Conservation (phyloP, 2,329 filamentous ascomycete genomes). For the Ilyonectria mors-panacis region DNA sequence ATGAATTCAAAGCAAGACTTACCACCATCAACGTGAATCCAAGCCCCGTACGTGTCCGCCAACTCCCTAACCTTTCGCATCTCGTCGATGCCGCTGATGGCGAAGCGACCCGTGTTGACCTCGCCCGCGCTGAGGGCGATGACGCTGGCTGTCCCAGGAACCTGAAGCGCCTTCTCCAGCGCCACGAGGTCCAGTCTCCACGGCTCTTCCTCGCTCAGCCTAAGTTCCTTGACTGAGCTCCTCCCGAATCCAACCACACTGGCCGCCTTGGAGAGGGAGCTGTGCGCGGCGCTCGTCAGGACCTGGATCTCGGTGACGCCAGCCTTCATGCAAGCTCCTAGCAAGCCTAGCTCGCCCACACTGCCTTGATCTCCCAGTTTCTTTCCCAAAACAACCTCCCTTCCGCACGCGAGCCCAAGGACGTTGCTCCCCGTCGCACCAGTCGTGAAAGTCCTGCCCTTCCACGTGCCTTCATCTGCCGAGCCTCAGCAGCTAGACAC, state of each 20-base stretch:
- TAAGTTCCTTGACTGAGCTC: conserved; percentile 74
- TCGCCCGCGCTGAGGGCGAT: conserved; percentile 88
- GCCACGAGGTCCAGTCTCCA: conserved; percentile 79
- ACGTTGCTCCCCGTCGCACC: conserved; percentile 85
- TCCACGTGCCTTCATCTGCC: too few species aligned
- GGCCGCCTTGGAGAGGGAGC: conserved; percentile 87
- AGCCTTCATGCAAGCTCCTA: conserved; percentile 75
- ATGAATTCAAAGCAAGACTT: conserved; percentile 40
- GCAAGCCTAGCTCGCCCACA: conserved; percentile 79
- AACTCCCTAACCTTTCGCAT: conserved; percentile 75
- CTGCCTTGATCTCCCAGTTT: conserved; percentile 52
- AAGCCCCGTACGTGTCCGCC: conserved; percentile 81
- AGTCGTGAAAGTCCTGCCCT: conserved; percentile 68
- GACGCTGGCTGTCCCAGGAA: conserved; percentile 74
- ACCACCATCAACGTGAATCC: conserved; percentile 91
- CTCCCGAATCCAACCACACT: conserved; percentile 86
- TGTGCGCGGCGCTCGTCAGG: conserved; percentile 86
- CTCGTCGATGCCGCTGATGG: conserved; percentile 70
- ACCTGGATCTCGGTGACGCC: conserved; percentile 80
- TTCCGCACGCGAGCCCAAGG: conserved; percentile 76
- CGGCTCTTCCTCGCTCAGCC: conserved; percentile 65
- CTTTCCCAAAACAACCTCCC: conserved; percentile 73
- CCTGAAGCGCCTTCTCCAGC: conserved; percentile 72
- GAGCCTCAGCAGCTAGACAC: conserved; percentile 77
- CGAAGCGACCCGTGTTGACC: conserved; percentile 90